Percentiles rank a stretch among this genome's conserved stretches.
Evolutionary conservation across 73 alveolate genomes (phyloP).

Genomic region (Uronychia binucleata): DNA sequence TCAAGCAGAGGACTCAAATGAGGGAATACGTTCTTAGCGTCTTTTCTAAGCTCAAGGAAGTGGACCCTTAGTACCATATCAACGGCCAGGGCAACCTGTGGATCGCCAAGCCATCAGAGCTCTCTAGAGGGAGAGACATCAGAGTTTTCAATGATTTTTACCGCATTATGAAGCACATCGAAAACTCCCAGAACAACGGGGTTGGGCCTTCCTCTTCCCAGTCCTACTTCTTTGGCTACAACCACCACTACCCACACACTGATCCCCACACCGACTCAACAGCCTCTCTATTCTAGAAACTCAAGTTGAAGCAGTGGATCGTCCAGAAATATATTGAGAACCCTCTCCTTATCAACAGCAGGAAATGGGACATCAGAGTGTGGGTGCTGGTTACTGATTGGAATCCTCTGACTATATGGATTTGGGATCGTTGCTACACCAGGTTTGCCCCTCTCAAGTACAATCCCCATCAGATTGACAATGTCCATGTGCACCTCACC

Average conservation of each 20-base stretch:
- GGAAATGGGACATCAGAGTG: constrained; percentile 86
- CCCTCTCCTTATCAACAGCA: constrained; percentile 79
- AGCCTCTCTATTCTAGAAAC: neutral
- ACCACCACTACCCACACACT: neutral
- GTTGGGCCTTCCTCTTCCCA: neutral
- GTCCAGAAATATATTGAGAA: constrained; percentile 93
- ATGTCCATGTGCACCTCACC: constrained; percentile 57
- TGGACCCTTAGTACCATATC: neutral
- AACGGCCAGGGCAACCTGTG: neutral
- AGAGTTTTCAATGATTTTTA: neutral
- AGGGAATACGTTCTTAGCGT: neutral
- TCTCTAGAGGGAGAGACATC: constrained; percentile 10
- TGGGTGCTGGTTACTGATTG: constrained; percentile 72
- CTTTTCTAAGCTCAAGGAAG: neutral
- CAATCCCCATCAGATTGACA: constrained; percentile 53
- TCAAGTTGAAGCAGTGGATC: constrained; percentile 72
- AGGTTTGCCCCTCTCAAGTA: constrained; percentile 68
- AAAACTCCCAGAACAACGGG: neutral
- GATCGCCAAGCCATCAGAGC: constrained; percentile 2
- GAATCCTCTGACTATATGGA: constrained; percentile 67
- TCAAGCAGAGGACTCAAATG: neutral
- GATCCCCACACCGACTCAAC: neutral
- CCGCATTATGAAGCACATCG: neutral
- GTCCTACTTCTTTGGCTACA: neutral
- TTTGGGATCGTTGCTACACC: constrained; percentile 61